Percentiles rank a stretch among this genome's conserved stretches.
Conservation (phyloP, 768 basidiomycete genomes). For the Psilocybe tampanensis region DNA sequence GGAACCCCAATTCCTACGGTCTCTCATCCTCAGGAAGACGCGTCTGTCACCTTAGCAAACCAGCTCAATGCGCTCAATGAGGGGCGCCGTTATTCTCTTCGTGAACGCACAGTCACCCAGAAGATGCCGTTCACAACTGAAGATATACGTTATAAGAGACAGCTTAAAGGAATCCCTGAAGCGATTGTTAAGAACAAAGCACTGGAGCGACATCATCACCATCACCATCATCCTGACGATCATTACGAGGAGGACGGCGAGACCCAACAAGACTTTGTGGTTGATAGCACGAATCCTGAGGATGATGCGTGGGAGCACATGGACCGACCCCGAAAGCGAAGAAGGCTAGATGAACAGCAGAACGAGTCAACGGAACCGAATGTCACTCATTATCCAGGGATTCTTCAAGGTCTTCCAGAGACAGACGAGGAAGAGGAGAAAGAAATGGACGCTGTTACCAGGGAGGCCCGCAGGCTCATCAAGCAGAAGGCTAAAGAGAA, state of each 20-base stretch:
- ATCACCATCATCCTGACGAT: slow-evolving; percentile 26
- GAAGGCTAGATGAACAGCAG: slow-evolving; percentile 1
- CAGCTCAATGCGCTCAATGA: neutral
- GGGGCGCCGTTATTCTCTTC: slow-evolving; percentile 51
- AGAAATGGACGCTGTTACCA: slow-evolving; percentile 29
- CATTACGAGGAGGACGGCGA: slow-evolving; percentile 34
- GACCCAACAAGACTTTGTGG: slow-evolving; percentile 23
- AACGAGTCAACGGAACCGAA: neutral
- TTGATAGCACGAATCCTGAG: slow-evolving; percentile 12
- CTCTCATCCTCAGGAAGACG: neutral
- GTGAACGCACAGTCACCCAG: slow-evolving; percentile 56
- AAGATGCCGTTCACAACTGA: slow-evolving; percentile 66
- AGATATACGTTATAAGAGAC: slow-evolving; percentile 49
- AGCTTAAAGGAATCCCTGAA: slow-evolving; percentile 59
- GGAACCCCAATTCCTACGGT: neutral
- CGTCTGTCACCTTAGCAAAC: neutral
- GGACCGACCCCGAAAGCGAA: slow-evolving; percentile 11
- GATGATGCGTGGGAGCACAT: slow-evolving; percentile 23
- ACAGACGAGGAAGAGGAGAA: slow-evolving; percentile 43
- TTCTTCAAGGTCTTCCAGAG: slow-evolving; percentile 37
- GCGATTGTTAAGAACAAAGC: slow-evolving; percentile 61
- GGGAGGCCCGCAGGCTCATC: slow-evolving; percentile 32
- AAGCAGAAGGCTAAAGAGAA: slow-evolving; percentile 21
- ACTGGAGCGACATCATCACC: slow-evolving; percentile 23
- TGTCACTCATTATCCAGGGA: slow-evolving; percentile 32